Percentiles rank a stretch among this genome's conserved stretches.
Evolutionary conservation across 192 early-diverging fungal genomes (phyloP).

Genomic region (Spizellomyces punctatus): DNA sequence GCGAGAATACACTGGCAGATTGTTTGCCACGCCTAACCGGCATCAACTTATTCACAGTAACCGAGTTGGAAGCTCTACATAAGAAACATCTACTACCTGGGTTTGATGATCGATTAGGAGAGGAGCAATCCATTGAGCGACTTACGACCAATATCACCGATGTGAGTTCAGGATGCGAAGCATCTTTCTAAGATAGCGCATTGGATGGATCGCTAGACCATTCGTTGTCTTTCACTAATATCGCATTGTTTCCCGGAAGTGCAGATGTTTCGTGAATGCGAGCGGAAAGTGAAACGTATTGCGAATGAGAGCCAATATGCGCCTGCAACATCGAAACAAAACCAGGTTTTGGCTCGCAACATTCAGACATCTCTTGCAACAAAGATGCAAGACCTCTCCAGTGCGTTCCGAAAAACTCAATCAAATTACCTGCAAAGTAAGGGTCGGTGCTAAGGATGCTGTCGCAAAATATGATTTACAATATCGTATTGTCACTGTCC

Average conservation of each 20-base stretch:
- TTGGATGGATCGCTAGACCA: neutral
- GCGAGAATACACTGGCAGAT: neutral
- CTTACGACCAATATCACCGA: conserved; percentile 84
- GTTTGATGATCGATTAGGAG: conserved; percentile 81
- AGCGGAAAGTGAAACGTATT: conserved; percentile 79
- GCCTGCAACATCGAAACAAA: conserved; percentile 32
- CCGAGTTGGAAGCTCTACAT: conserved; percentile 78
- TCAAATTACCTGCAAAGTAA: conserved; percentile 85
- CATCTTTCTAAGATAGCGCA: neutral
- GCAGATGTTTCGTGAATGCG: conserved; percentile 80
- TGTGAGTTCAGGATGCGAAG: conserved; percentile 41
- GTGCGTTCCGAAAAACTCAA: conserved; percentile 84
- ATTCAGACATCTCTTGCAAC: conserved; percentile 89
- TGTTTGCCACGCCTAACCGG: neutral
- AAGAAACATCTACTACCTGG: conserved; percentile 89
- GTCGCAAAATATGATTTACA: neutral
- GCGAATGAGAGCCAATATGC: conserved; percentile 46
- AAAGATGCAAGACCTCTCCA: conserved; percentile 85
- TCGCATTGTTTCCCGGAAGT: conserved; percentile 12
- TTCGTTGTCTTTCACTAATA: conserved; percentile 14
- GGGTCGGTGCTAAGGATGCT: neutral
- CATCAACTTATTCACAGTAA: conserved; percentile 47
- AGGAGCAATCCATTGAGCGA: conserved; percentile 72
- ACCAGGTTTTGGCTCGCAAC: conserved; percentile 76
- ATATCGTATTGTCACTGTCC: neutral